phyloP scores from a whole-genome alignment of 2,329 filamentous ascomycete species.

The Alternaria ethzedia region DNA sequence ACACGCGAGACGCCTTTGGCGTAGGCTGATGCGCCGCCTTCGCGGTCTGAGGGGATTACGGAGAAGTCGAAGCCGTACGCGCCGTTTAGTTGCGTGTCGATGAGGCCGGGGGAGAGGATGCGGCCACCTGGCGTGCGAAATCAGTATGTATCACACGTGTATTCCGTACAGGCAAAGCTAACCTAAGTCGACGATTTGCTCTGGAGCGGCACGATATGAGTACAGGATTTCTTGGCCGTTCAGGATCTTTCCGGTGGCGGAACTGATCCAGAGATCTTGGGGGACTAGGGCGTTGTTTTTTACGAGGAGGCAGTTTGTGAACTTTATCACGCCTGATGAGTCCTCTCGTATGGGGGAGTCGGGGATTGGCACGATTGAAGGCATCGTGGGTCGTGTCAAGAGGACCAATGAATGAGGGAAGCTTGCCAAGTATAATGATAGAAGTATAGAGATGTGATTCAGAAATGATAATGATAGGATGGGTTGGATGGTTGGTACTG shows the following conservation, averaged over 20 bases:
- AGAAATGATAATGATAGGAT: conserved; percentile 21
- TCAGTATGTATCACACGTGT: too few species aligned
- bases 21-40: conserved; percentile 66
- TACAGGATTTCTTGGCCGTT: conserved; percentile 71
- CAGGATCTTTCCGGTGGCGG: conserved; percentile 80
- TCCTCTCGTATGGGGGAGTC: conserved; percentile 43
- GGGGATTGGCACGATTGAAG: conserved; percentile 43
- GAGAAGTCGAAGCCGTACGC: conserved; percentile 95
- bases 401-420: conserved; percentile 3
- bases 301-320: conserved; percentile 85
- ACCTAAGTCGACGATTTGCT: conserved; percentile 75
- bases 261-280: conserved; percentile 89
- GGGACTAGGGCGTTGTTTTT: conserved; percentile 70
- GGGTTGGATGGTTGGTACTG: conserved; percentile 12
- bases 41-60: conserved; percentile 68
- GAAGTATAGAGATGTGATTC: conserved; percentile 11
- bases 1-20: conserved; percentile 73
- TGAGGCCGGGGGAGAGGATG: conserved; percentile 84
- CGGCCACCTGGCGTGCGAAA: conserved; percentile 61
- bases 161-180: too few species aligned
- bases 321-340: conserved; percentile 71
- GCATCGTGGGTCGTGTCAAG: conserved; percentile 38
- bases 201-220: conserved; percentile 71
- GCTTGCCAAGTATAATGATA: conserved; percentile 1
- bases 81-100: conserved; percentile 91